phyloP scores from a whole-genome alignment of 805 yeast genomes.

The Wickerhamomyces pijperi region DNA sequence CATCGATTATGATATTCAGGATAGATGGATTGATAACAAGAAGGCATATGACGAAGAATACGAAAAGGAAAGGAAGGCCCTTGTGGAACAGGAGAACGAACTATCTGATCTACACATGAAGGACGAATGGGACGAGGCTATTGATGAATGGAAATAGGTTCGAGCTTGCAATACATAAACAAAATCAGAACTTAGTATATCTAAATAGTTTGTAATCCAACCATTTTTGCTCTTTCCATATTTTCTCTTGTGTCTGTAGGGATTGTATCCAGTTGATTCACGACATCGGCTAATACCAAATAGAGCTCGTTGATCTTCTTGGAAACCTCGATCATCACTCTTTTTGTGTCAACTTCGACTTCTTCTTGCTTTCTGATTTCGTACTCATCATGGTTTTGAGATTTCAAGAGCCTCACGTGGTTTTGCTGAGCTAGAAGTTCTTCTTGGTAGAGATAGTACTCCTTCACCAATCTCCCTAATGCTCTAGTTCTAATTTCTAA shows the following conservation, averaged over 20 bases:
- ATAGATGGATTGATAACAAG: constrained; percentile 88
- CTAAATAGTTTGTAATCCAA: constrained; percentile 12
- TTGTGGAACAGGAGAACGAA: constrained; percentile 29
- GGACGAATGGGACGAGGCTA: constrained; percentile 60
- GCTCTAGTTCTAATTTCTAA: constrained; percentile 66
- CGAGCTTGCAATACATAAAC: no score
- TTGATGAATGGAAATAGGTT: constrained; percentile 59
- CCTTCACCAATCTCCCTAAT: constrained; percentile 56
- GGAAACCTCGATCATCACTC: constrained; percentile 38
- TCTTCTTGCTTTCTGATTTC: constrained; percentile 48
- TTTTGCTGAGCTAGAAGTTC: constrained; percentile 47
- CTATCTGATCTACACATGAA: constrained; percentile 40
- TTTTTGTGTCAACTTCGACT: constrained; percentile 42
- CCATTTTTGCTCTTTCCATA: constrained; percentile 18
- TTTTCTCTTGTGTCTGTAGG: constrained; percentile 23
- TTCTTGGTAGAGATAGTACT: constrained; percentile 45
- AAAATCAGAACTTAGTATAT: no score
- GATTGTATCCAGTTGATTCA: constrained; percentile 19
- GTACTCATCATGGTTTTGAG: constrained; percentile 44
- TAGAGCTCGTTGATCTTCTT: constrained; percentile 29
- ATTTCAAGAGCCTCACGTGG: constrained; percentile 35
- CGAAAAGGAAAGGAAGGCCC: constrained; percentile 30
- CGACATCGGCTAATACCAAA: constrained; percentile 26
- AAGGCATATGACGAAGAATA: constrained; percentile 61
- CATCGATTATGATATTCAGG: constrained; percentile 64